Evolutionary conservation across 164 flowering plant genomes (phyloP), one percentile per base, ranked within the genome.

Genomic region (Annona squamosa): DNA sequence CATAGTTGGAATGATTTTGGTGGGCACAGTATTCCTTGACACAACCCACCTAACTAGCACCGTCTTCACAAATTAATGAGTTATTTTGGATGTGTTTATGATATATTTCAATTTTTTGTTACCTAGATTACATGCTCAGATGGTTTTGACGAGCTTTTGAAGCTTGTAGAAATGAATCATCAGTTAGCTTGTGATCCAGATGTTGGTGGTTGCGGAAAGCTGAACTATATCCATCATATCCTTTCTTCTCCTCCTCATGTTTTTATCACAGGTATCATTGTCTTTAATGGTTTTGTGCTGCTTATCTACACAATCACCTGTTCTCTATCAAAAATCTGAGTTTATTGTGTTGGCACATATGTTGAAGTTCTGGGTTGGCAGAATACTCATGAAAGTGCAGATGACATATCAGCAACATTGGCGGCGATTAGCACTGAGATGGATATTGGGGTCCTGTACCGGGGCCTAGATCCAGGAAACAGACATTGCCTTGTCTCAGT

Each of bases 311-410:
- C 68, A 42, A 12, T 48, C 48, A 48, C 57, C n/a, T 0, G 17
- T 18, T 47, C 64, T 63, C 26, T 68, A 9, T 46, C 5, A 64
- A 71, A 46, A 46, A 18, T 48, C 19, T 3, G 17, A 16, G 45
- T 64, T 6, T 52, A 26, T 57, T 13, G 1, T n/a, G 7, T 65
- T 26, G 43, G 72, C 72, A 1, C 48, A 5, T 17, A 48, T 74
- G 6, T 82, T 87, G 84, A 88, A 96, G 99, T 96, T 82, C 77
- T 96, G 67, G 99, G 99, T 65, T 96, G 98, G 99, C 99, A 96
- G 81, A 89, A 89, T 73, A 93, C 97, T 42, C 81, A 89, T 75
- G 99, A 96, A 80, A 86, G 81, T 78, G 84, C 78, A 63, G 91
- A 84, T 46, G 98, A 93, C 84, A 96, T 96, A 82, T 77, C 74